A percentile compares a stretch with the other conserved stretches of the same genome.
These are phyloP conservation scores for Magnaporthiopsis rhizophila DNA, from an alignment of 2,329 filamentous ascomycete species.

Conservation along the genomic window DNA sequence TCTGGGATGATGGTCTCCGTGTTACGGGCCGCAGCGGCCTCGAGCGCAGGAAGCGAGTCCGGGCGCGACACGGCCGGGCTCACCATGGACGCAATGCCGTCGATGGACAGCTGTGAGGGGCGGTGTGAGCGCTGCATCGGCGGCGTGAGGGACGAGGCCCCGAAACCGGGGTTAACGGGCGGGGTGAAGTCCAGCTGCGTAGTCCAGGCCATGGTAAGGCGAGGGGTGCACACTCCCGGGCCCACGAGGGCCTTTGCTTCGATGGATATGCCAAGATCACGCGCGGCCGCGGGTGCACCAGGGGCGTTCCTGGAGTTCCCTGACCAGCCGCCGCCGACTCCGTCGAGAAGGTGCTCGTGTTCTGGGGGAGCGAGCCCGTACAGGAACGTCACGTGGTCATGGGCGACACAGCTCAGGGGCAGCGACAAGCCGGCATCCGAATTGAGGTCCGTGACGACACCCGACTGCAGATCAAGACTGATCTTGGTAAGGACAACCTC, in stretches of 20 bases:
- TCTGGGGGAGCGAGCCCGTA: constrained; percentile 55
- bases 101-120: constrained; percentile 57
- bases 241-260: constrained; percentile 48
- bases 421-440: constrained; percentile 40
- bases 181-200: constrained; percentile 62
- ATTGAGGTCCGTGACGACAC: constrained; percentile 51
- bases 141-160: constrained; percentile 39
- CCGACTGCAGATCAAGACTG: constrained; percentile 47
- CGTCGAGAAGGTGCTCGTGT: constrained; percentile 34
- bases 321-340: background rate
- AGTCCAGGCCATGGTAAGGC: constrained; percentile 58
- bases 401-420: constrained; percentile 55
- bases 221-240: constrained; percentile 50
- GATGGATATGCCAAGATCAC: constrained; percentile 52
- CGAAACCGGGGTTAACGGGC: constrained; percentile 56
- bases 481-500: constrained; percentile 55
- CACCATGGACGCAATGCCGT: constrained; percentile 46
- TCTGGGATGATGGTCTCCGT: constrained; percentile 42
- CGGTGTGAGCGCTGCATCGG: constrained; percentile 54
- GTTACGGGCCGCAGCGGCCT: constrained; percentile 39
- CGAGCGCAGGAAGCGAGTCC: constrained; percentile 51
- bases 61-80: constrained; percentile 50
- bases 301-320: background rate
- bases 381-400: constrained; percentile 68
- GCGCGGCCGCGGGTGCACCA: constrained; percentile 21